Conservation (phyloP, 2,329 filamentous ascomycete genomes). For the Ceratocystiopsis minuta region DNA sequence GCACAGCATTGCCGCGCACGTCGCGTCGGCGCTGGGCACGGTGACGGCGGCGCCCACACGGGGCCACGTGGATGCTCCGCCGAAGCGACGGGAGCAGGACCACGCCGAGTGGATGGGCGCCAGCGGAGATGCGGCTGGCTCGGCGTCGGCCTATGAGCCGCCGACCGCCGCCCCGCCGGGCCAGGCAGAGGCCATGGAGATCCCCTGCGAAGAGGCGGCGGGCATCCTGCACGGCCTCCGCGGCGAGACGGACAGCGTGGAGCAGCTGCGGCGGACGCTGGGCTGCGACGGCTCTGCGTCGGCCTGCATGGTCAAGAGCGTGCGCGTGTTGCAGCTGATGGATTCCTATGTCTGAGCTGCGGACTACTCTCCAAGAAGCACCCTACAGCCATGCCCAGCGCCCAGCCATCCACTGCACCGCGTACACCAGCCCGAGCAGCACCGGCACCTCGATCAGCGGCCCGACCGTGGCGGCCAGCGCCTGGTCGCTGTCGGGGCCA, state of each 20-base stretch:
- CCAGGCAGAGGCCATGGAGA: no score
- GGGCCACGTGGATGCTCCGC: no score
- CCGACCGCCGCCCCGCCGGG: no score
- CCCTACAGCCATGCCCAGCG: constrained; percentile 32
- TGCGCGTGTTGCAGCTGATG: not conserved
- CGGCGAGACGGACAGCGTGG: constrained; percentile 10
- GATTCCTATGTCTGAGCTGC: not conserved
- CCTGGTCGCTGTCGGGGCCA: constrained; percentile 60
- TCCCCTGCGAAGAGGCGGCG: constrained; percentile 14
- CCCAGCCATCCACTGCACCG: constrained; percentile 40
- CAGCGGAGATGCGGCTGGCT: no score
- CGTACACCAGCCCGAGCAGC: constrained; percentile 57
- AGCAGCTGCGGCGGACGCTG: constrained; percentile 7
- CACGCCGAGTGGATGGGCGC: no score
- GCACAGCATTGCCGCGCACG: no score
- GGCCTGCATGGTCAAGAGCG: constrained; percentile 14
- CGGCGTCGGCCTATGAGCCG: no score
- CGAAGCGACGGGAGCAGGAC: no score
- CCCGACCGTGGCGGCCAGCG: constrained; percentile 65
- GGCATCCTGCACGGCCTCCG: constrained; percentile 13
- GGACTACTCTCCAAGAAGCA: no score
- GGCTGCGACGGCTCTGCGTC: constrained; percentile 10
- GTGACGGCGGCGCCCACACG: no score
- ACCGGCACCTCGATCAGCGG: constrained; percentile 80
- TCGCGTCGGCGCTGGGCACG: no score